Evolutionary conservation across 2,329 filamentous ascomycete species (phyloP).

Genomic region (Elsinoe batatas): DNA sequence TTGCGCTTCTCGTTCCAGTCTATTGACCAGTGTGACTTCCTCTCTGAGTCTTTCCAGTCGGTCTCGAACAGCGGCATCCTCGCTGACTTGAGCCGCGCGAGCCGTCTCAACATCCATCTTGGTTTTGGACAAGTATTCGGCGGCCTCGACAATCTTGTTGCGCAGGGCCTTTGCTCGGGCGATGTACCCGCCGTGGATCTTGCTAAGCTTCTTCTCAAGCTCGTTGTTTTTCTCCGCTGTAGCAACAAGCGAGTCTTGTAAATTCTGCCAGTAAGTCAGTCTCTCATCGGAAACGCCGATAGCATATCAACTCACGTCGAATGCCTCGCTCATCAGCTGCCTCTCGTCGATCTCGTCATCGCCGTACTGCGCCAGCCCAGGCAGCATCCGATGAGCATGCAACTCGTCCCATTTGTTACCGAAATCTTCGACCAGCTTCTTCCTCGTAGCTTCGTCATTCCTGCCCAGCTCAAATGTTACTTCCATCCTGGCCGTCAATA

Average conservation of each 20-base stretch:
- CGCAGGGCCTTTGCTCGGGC: conserved; percentile 71
- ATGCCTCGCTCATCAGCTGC: conserved; percentile 57
- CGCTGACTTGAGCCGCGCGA: conserved; percentile 64
- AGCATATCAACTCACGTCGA: conserved; percentile 50
- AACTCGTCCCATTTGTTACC: conserved; percentile 42
- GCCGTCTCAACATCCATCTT: conserved; percentile 63
- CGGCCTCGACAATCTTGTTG: conserved; percentile 68
- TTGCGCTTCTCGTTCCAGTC: conserved; percentile 81
- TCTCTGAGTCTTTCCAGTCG: conserved; percentile 66
- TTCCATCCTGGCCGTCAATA: conserved; percentile 67
- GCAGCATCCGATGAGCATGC: conserved; percentile 45
- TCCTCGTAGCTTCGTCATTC: conserved; percentile 38
- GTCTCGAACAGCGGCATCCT: conserved; percentile 63
- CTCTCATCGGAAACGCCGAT: not conserved
- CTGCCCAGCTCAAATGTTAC: conserved; percentile 59
- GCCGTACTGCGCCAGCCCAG: conserved; percentile 71
- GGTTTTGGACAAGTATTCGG: conserved; percentile 63
- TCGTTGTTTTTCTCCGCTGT: conserved; percentile 75
- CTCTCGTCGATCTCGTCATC: conserved; percentile 64
- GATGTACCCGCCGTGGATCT: conserved; percentile 84
- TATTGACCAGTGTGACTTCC: conserved; percentile 73
- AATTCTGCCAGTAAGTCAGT: conserved; percentile 37
- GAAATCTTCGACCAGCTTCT: conserved; percentile 38
- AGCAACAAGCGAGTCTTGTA: conserved; percentile 62
- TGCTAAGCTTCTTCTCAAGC: conserved; percentile 81